phyloP scores from a whole-genome alignment of 176 grass and related monocot species.

The Triticum timopheevii region DNA sequence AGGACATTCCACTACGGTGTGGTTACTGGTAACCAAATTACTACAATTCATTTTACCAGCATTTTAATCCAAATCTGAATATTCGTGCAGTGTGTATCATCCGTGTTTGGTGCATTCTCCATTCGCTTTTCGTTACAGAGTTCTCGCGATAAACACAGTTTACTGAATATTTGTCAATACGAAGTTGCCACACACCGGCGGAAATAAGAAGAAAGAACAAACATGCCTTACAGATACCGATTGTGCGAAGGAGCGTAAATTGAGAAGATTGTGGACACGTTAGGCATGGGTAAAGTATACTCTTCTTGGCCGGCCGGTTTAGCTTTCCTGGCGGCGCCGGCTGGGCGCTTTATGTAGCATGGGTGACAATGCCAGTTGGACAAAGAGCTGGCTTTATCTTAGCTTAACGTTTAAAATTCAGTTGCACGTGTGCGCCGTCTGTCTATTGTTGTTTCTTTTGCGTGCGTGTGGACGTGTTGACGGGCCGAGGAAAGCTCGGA shows the following conservation, averaged over 20 bases:
- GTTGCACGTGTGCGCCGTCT: conserved; percentile 33
- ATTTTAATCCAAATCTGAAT: no score
- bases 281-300: background rate
- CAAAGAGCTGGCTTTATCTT: background rate
- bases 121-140: background rate
- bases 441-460: background rate
- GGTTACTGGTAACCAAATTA: background rate
- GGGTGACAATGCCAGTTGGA: conserved; percentile 14
- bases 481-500: background rate
- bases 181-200: no score
- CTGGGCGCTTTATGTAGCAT: background rate
- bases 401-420: background rate
- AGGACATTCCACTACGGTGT: background rate
- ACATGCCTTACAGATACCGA: background rate
- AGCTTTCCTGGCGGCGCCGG: background rate
- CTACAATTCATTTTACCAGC: background rate
- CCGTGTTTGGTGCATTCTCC: no score
- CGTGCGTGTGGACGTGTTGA: background rate
- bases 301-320: background rate
- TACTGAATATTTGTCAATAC: background rate
- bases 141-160: background rate
- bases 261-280: background rate
- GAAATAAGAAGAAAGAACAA: background rate
- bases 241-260: background rate
- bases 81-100: no score